Conservation (phyloP, 352 stramenopile genomes). For the Phytopythium mirpurense region DNA sequence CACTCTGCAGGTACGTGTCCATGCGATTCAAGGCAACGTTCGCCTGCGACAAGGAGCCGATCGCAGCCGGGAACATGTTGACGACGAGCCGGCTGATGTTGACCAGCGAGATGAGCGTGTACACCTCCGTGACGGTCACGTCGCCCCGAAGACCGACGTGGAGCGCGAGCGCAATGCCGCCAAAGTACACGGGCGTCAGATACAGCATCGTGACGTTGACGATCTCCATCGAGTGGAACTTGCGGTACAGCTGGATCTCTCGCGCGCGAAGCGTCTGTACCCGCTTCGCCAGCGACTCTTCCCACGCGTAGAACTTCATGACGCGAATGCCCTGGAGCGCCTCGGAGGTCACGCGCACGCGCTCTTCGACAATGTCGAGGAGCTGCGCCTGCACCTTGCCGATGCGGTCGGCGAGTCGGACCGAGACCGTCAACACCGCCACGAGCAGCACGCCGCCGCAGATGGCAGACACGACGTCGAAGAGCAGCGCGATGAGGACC, state of each 20-base stretch:
- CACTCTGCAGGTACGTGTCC: slow-evolving; percentile 17
- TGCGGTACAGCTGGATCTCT: slow-evolving; percentile 40
- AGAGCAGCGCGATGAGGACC: slow-evolving; percentile 22
- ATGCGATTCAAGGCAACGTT: slow-evolving; percentile 19
- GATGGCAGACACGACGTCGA: slow-evolving; percentile 14
- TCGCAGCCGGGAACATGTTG: slow-evolving; percentile 16
- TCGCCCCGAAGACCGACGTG: slow-evolving; percentile 25
- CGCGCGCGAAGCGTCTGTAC: slow-evolving; percentile 33
- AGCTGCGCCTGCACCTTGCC: slow-evolving; percentile 7
- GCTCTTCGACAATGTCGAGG: slow-evolving; percentile 40
- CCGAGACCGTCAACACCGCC: slow-evolving; percentile 9
- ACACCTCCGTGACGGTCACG: slow-evolving; percentile 43
- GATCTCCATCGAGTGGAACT: slow-evolving; percentile 56
- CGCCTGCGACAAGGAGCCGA: slow-evolving; percentile 20
- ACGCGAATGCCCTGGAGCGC: slow-evolving; percentile 85
- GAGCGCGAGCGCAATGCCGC: slow-evolving; percentile 18
- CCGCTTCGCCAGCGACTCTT: slow-evolving; percentile 34
- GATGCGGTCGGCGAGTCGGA: neutral
- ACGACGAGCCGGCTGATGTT: slow-evolving; percentile 19
- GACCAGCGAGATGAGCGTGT: slow-evolving; percentile 28
- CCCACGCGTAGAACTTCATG: slow-evolving; percentile 91
- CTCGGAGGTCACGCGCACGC: slow-evolving; percentile 92
- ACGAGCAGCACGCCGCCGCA: slow-evolving; percentile 14
- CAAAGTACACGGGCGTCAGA: slow-evolving; percentile 36
- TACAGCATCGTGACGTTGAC: slow-evolving; percentile 54